These are phyloP conservation scores for Solanum hybrid DNA, from an alignment of 305 asterid genomes.

Conservation along the genomic window DNA sequence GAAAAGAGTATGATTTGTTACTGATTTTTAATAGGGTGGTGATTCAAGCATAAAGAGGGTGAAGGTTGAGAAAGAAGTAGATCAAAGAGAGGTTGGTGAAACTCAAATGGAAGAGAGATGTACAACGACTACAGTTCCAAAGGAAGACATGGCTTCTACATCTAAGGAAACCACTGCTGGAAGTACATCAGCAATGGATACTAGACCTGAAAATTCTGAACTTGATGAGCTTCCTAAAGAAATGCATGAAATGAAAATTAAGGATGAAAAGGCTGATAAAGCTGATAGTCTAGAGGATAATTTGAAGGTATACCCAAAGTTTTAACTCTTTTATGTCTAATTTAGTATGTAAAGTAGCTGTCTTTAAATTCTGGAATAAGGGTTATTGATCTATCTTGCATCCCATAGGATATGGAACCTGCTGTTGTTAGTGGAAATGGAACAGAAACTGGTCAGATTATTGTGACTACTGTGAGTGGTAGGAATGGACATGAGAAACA, in stretches of 20 bases:
- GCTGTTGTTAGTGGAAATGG: slow-evolving; percentile 69
- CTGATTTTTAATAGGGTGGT: slow-evolving; percentile 40
- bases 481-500: slow-evolving; percentile 71
- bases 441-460: slow-evolving; percentile 83
- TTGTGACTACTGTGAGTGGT: slow-evolving; percentile 70
- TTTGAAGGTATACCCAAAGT: slow-evolving; percentile 34
- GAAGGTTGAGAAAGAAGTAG: slow-evolving; percentile 54
- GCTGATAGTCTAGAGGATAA: slow-evolving; percentile 36
- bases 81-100: slow-evolving; percentile 29
- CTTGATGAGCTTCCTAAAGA: slow-evolving; percentile 63
- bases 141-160: slow-evolving; percentile 30
- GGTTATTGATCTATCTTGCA: neutral
- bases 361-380: neutral
- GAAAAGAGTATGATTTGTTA: neutral
- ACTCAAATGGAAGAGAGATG: slow-evolving; percentile 28
- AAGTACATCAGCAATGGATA: slow-evolving; percentile 29
- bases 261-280: slow-evolving; percentile 45
- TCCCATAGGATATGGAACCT: slow-evolving; percentile 66
- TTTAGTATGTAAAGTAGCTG: neutral
- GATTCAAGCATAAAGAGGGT: slow-evolving; percentile 66
- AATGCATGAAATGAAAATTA: slow-evolving; percentile 76
- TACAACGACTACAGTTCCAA: slow-evolving; percentile 21
- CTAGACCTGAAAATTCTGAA: slow-evolving; percentile 31
- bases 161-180: slow-evolving; percentile 28
- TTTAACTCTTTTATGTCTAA: neutral